Conservation (phyloP, 208 protist genomes). For the Trypanosoma platydactyli region DNA sequence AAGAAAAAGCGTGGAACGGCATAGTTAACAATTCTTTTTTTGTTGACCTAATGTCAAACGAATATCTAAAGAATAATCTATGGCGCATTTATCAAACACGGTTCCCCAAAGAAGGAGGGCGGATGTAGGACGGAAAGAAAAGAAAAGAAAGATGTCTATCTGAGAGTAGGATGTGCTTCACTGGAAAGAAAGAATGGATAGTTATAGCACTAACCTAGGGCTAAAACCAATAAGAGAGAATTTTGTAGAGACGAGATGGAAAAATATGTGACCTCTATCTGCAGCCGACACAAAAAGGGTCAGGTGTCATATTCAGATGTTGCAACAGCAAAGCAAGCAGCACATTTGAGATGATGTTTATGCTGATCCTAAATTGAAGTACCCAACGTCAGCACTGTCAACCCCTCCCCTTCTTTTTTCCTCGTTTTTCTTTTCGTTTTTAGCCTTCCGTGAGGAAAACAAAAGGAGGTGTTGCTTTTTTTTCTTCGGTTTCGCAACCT, state of each 20-base stretch:
- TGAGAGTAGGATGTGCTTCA: too few relatives aligned
- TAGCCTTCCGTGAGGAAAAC: neutral
- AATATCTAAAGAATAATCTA: neutral
- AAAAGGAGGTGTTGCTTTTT: conserved; percentile 3
- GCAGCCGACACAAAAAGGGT: too few relatives aligned
- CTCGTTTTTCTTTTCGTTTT: conserved; percentile 6
- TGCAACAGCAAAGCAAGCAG: too few relatives aligned
- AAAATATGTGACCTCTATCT: too few relatives aligned
- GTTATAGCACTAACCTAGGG: too few relatives aligned
- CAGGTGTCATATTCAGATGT: too few relatives aligned
- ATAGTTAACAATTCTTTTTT: conserved; percentile 20
- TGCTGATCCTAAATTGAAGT: too few relatives aligned
- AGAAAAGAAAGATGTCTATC: neutral
- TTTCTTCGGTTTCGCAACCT: conserved; percentile 1
- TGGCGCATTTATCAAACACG: neutral
- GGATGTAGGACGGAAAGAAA: neutral
- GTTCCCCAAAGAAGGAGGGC: neutral
- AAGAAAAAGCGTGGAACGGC: conserved; percentile 40
- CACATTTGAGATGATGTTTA: too few relatives aligned
- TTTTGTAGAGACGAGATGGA: too few relatives aligned
- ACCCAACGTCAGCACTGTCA: too few relatives aligned
- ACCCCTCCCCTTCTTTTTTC: neutral
- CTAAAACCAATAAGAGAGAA: too few relatives aligned
- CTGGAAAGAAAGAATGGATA: too few relatives aligned
- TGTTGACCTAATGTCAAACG: neutral